A percentile compares a stretch with the other conserved stretches of the same genome.
phyloP scores from a whole-genome alignment of 1,284 basidiomycete genomes.

The Ustilago hordei region DNA sequence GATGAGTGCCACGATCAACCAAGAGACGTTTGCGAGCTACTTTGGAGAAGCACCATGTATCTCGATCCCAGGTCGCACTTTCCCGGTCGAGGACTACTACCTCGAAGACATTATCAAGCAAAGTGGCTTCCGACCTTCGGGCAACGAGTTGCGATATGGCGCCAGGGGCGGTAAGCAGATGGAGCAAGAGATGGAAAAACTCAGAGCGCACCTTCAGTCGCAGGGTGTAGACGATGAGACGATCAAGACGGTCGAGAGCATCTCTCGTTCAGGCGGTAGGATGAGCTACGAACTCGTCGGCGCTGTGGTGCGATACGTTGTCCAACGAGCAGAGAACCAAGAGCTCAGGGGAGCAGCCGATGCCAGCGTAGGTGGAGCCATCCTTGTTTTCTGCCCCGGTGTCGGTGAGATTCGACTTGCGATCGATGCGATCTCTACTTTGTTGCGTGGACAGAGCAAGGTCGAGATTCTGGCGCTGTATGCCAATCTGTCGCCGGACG shows the following conservation, averaged over 20 bases:
- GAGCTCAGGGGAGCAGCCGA: slow-evolving; percentile 71
- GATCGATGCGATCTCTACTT: slow-evolving; percentile 76
- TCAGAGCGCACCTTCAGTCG: slow-evolving; percentile 73
- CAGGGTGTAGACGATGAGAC: slow-evolving; percentile 75
- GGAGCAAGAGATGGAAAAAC: slow-evolving; percentile 70
- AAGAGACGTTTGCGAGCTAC: slow-evolving; percentile 54
- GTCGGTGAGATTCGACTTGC: slow-evolving; percentile 74
- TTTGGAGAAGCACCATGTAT: slow-evolving; percentile 79
- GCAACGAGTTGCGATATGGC: slow-evolving; percentile 53
- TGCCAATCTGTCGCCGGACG: slow-evolving; percentile 85
- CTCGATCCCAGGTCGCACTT: slow-evolving; percentile 79
- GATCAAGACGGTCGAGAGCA: slow-evolving; percentile 75
- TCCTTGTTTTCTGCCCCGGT: slow-evolving; percentile 89
- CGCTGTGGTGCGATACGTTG: slow-evolving; percentile 77
- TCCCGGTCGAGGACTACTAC: slow-evolving; percentile 66
- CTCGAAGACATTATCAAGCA: slow-evolving; percentile 62
- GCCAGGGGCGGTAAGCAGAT: slow-evolving; percentile 50
- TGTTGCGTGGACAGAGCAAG: slow-evolving; percentile 67
- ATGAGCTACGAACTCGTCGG: slow-evolving; percentile 85
- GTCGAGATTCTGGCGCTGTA: slow-evolving; percentile 84
- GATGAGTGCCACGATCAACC: slow-evolving; percentile 65
- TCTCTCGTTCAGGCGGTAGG: slow-evolving; percentile 75
- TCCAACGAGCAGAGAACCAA: slow-evolving; percentile 73
- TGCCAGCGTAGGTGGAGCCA: slow-evolving; percentile 70
- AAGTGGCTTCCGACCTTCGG: slow-evolving; percentile 66